Percentiles rank a stretch among this genome's conserved stretches.
These are phyloP conservation scores for Peronospora destructor DNA, from an alignment of 352 stramenopile species.

Conservation along the genomic window DNA sequence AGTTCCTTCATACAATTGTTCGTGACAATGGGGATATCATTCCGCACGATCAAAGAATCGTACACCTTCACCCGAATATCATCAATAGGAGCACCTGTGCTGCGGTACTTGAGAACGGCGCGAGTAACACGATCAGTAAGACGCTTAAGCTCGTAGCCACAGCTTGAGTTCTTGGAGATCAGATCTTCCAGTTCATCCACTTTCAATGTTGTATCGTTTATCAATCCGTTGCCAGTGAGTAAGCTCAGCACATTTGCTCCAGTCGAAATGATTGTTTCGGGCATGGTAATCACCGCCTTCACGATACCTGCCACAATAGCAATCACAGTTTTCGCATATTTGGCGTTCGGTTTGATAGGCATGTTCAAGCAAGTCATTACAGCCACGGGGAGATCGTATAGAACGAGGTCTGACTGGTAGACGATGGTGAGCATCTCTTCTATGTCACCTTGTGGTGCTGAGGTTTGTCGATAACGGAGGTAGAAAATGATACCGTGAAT, in stretches of 20 bases:
- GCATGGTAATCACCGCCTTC: constrained; percentile 22
- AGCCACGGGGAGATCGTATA: constrained; percentile 17
- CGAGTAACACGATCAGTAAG: constrained; percentile 20
- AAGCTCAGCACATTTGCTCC: constrained; percentile 21
- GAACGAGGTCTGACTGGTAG: constrained; percentile 23
- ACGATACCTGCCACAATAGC: constrained; percentile 23
- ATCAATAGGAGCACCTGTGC: not conserved
- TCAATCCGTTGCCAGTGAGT: constrained; percentile 9
- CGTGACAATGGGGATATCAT: constrained; percentile 28
- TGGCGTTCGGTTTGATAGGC: not conserved
- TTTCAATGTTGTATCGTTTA: constrained; percentile 8
- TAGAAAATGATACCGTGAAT: constrained; percentile 20
- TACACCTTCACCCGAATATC: constrained; percentile 24
- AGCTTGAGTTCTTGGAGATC: constrained; percentile 17
- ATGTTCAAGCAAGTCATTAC: constrained; percentile 10
- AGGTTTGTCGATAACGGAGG: constrained; percentile 19
- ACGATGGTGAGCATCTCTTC: constrained; percentile 15
- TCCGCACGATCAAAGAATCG: constrained; percentile 25
- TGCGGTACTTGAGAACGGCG: constrained; percentile 18
- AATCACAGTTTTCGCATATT: constrained; percentile 3
- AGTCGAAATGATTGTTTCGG: constrained; percentile 21
- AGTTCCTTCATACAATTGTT: constrained; percentile 27
- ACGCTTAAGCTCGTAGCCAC: constrained; percentile 22
- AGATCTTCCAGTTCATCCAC: constrained; percentile 20
- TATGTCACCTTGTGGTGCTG: constrained; percentile 11